Percentiles rank a stretch among this genome's conserved stretches.
Conservation (phyloP, 2,329 filamentous ascomycete species). For the Fusarium sp. region DNA sequence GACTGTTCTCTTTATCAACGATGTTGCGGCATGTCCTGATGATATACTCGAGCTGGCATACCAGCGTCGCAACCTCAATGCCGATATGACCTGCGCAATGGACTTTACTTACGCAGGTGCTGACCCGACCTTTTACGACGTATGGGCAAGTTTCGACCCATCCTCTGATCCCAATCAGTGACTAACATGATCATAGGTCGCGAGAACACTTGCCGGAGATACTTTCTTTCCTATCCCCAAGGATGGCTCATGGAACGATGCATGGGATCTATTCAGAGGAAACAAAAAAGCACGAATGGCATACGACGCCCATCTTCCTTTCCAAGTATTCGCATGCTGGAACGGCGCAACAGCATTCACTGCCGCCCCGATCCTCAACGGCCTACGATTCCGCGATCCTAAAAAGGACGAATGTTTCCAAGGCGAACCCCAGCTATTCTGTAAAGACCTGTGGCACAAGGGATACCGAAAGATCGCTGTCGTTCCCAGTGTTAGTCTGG, state of each 20-base stretch:
- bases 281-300: conserved; percentile 52
- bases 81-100: conserved; percentile 69
- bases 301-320: conserved; percentile 56
- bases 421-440: conserved; percentile 67
- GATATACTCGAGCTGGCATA: conserved; percentile 68
- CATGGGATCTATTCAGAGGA: conserved; percentile 66
- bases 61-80: conserved; percentile 59
- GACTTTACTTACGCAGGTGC: conserved; percentile 64
- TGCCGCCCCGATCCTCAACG: conserved; percentile 60
- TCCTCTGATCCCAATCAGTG: rapidly evolving
- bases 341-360: conserved; percentile 66
- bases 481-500: conserved; percentile 66
- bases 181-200: conserved; percentile 51
- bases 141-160: conserved; percentile 52
- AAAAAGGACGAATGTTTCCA: conserved; percentile 60
- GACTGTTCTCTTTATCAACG: conserved; percentile 65
- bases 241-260: conserved; percentile 62
- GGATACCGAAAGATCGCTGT: conserved; percentile 66
- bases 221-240: conserved; percentile 66
- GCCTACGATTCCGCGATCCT: conserved; percentile 59
- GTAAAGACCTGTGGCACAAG: conserved; percentile 66
- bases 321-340: conserved; percentile 72
- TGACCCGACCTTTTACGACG: conserved; percentile 67
- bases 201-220: conserved; percentile 65
- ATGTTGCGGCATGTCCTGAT: conserved; percentile 64